phyloP scores from a whole-genome alignment of 2,329 filamentous ascomycete species.

The Venturia carpophila region DNA sequence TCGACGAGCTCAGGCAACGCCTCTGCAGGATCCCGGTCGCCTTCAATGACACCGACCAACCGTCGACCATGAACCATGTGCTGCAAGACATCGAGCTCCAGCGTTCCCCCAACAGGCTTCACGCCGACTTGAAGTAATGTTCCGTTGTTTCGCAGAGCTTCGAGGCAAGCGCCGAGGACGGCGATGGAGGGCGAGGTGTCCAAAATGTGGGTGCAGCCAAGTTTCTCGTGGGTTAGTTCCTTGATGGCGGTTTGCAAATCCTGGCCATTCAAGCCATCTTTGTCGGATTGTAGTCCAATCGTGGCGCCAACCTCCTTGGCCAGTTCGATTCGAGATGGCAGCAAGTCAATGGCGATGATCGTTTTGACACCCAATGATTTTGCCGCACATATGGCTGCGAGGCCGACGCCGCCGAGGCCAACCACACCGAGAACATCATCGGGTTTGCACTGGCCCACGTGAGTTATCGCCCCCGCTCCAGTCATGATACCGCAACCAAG shows the following conservation, averaged over 20 bases:
- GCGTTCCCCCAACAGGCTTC: constrained; percentile 24
- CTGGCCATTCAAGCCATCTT: constrained; percentile 17
- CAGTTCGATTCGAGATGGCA: constrained; percentile 35
- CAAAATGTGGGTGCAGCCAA: constrained; percentile 27
- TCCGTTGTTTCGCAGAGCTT: constrained; percentile 28
- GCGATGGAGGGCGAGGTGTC: constrained; percentile 29
- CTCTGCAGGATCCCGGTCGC: constrained; percentile 35
- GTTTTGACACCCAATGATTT: constrained; percentile 25
- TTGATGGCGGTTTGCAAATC: constrained; percentile 27
- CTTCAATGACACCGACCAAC: constrained; percentile 43
- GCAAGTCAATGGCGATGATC: constrained; percentile 42
- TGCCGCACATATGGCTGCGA: constrained; percentile 35
- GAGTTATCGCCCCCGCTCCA: constrained; percentile 37
- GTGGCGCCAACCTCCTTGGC: constrained; percentile 42
- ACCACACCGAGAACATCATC: constrained; percentile 30
- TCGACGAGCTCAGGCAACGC: constrained; percentile 43
- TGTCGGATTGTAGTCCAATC: constrained; percentile 31
- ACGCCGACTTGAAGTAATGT: constrained; percentile 31
- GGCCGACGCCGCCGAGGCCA: constrained; percentile 36
- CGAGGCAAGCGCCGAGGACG: constrained; percentile 28
- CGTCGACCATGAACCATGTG: constrained; percentile 43
- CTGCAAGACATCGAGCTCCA: constrained; percentile 37
- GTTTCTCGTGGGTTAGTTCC: constrained; percentile 22
- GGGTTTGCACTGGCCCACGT: constrained; percentile 27
- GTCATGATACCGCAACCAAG: constrained; percentile 39